These are phyloP conservation scores for Cenchrus purpureus DNA, from an alignment of 176 grass and related monocot genomes.

Conservation along the genomic window DNA sequence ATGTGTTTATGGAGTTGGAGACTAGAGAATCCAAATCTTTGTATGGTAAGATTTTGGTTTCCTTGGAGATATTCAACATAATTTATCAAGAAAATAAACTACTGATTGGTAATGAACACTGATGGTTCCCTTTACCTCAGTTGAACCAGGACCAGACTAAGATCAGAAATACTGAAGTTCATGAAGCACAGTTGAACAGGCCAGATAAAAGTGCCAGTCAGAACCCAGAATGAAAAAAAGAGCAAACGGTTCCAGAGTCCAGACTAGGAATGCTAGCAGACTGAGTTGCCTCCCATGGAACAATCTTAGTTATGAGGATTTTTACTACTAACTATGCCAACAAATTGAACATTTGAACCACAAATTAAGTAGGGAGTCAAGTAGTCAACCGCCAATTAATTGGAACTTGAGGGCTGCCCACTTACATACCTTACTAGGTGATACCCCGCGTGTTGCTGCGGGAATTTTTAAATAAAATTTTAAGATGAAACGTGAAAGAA, in stretches of 20 bases:
- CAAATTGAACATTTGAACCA: not conserved
- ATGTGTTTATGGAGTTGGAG: not conserved
- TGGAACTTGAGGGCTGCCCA: not conserved
- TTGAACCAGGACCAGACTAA: constrained; percentile 4
- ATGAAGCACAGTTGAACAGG: not conserved
- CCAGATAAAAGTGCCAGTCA: not conserved
- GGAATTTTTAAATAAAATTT: too few species aligned
- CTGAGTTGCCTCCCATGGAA: not conserved
- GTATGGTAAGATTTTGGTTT: not conserved
- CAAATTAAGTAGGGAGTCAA: not conserved
- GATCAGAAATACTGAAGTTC: constrained; percentile 23
- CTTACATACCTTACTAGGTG: not conserved
- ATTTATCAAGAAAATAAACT: constrained; percentile 23
- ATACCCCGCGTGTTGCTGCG: too few species aligned
- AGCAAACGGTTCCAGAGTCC: not conserved
- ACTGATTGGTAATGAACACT: not conserved
- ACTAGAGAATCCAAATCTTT: not conserved
- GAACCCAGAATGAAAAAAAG: not conserved
- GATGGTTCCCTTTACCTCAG: constrained; percentile 12
- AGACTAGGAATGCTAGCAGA: not conserved
- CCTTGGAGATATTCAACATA: constrained; percentile 12
- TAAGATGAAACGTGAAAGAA: too few species aligned
- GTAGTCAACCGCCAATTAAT: not conserved
- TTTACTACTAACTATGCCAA: not conserved
- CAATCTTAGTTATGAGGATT: not conserved